Conservation (phyloP, 768 basidiomycete genomes). For the Kwoniella newhampshirensis region DNA sequence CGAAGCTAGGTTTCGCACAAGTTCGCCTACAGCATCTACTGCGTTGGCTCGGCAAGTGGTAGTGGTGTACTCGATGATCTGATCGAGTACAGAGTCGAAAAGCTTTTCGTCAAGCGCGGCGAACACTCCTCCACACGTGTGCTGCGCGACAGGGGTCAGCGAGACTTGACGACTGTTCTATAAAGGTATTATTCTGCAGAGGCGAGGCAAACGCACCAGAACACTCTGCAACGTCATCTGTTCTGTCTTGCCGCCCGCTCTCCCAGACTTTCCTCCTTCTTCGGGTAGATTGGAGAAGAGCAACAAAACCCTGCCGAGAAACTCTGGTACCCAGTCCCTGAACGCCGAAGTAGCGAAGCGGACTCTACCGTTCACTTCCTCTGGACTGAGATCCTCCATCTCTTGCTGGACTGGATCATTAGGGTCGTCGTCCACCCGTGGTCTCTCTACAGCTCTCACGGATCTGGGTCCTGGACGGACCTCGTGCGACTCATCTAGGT, state of each 20-base stretch:
- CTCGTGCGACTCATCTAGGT: constrained; percentile 30
- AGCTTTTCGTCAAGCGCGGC: constrained; percentile 76
- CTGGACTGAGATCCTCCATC: constrained; percentile 57
- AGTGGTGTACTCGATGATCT: constrained; percentile 83
- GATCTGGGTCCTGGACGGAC: constrained; percentile 45
- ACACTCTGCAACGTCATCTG: constrained; percentile 52
- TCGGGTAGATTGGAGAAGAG: constrained; percentile 83
- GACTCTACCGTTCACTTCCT: constrained; percentile 71
- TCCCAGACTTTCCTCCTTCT: constrained; percentile 71
- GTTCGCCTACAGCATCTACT: constrained; percentile 84
- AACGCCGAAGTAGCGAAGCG: constrained; percentile 72
- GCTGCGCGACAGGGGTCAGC: constrained; percentile 25
- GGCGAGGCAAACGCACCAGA: constrained; percentile 55
- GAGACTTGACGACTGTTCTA: no score
- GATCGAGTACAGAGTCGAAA: constrained; percentile 70
- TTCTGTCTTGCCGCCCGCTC: constrained; percentile 59
- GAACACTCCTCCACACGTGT: constrained; percentile 53
- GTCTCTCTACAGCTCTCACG: constrained; percentile 55
- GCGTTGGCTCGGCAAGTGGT: constrained; percentile 86
- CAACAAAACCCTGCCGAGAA: constrained; percentile 73
- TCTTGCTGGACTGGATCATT: constrained; percentile 38
- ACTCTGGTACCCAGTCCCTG: constrained; percentile 78
- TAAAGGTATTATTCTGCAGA: no score
- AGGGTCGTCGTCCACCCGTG: constrained; percentile 52
- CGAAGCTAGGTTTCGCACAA: constrained; percentile 78